These are phyloP conservation scores for barrel medic (Medicago truncatula) DNA, from an alignment of 306 rosid genomes.

Conservation along the genomic window DNA sequence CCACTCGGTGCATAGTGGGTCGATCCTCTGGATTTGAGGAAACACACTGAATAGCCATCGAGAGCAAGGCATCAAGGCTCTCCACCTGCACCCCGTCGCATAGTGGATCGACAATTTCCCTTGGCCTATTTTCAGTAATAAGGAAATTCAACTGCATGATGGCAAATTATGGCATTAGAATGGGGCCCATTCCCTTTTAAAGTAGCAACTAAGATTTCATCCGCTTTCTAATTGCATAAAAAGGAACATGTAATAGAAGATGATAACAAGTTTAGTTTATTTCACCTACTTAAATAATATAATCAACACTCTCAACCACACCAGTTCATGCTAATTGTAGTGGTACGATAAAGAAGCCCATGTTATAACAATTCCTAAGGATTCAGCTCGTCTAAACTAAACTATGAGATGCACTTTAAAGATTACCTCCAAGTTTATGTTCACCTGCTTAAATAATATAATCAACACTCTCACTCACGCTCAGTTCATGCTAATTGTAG, in stretches of 20 bases:
- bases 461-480: constrained; percentile 6
- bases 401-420: background rate
- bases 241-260: constrained; percentile 34
- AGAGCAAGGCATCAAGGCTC: constrained; percentile 89
- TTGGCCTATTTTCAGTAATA: constrained; percentile 74
- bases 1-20: constrained; percentile 96
- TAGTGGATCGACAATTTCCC: constrained; percentile 81
- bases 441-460: constrained; percentile 3
- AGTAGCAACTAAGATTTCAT: constrained; percentile 29
- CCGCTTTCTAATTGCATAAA: background rate
- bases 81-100: constrained; percentile 88
- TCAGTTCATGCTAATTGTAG: constrained; percentile 9
- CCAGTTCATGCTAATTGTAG: background rate
- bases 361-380: background rate
- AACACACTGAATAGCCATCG: constrained; percentile 85
- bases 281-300: constrained; percentile 6
- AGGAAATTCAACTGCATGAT: constrained; percentile 85
- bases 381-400: constrained; percentile 14
- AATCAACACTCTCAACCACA: constrained; percentile 6
- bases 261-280: constrained; percentile 29
- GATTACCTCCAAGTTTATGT: constrained; percentile 29
- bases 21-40: constrained; percentile 92
- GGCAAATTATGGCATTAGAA: constrained; percentile 41
- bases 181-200: constrained; percentile 31
- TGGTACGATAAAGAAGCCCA: background rate